Evolutionary conservation across 768 basidiomycete genomes (phyloP).

Genomic region (Macrocybe gigantea): DNA sequence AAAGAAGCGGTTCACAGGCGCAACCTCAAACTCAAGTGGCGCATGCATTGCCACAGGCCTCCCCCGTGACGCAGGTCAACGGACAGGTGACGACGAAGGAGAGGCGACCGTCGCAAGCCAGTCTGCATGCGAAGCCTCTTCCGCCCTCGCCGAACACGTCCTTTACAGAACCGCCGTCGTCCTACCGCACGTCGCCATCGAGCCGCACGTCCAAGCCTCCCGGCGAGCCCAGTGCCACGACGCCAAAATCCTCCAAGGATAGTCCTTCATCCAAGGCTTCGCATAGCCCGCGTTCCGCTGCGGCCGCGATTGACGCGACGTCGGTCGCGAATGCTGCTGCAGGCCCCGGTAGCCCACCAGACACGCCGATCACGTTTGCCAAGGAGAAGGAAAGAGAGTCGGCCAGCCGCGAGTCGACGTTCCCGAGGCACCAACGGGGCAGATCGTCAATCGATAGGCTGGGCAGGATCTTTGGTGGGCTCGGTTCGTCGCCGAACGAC

Average conservation of each 20-base stretch:
- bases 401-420: conserved; percentile 25
- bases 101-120: conserved; percentile 21
- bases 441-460: conserved; percentile 73
- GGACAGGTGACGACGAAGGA: conserved; percentile 19
- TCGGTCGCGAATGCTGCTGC: conserved; percentile 4
- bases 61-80: conserved; percentile 2
- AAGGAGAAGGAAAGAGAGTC: conserved; percentile 21
- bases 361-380: conserved; percentile 21
- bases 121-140: conserved; percentile 21
- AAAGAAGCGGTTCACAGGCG: conserved; percentile 2
- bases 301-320: conserved; percentile 4
- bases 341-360: conserved; percentile 31
- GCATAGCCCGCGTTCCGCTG: not conserved
- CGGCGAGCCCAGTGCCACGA: too few relatives aligned
- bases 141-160: conserved; percentile 16
- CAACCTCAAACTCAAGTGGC: not conserved
- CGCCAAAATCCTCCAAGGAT: too few relatives aligned
- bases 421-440: conserved; percentile 57
- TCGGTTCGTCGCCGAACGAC: conserved; percentile 26
- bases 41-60: conserved; percentile 4
- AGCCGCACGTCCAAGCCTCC: too few relatives aligned
- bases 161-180: not conserved
- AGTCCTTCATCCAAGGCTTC: too few relatives aligned
- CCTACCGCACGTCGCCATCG: not conserved
- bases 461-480: conserved; percentile 64